A percentile compares a stretch with the other conserved stretches of the same genome.
Evolutionary conservation across 2,329 filamentous ascomycete species (phyloP).

Genomic region (Trichoderma sp.): DNA sequence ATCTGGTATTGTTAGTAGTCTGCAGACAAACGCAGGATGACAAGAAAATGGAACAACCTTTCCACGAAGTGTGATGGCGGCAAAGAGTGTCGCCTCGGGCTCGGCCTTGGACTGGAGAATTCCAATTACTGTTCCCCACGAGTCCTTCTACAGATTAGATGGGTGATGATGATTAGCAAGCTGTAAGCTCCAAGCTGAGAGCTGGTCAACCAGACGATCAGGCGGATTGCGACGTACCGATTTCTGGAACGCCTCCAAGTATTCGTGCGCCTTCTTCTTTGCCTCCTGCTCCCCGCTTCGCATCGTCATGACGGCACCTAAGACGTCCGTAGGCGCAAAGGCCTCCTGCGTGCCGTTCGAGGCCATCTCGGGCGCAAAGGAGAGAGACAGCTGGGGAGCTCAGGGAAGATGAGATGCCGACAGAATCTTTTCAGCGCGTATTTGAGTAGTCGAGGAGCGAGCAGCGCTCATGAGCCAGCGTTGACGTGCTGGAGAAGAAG

Average conservation of each 20-base stretch:
- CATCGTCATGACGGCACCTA: slow-evolving; percentile 90
- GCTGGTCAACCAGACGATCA: not conserved
- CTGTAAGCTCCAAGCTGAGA: not conserved
- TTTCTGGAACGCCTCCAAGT: slow-evolving; percentile 94
- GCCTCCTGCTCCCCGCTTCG: slow-evolving; percentile 75
- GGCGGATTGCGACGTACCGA: slow-evolving; percentile 58
- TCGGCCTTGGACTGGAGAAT: slow-evolving; percentile 81
- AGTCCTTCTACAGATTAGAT: slow-evolving; percentile 64
- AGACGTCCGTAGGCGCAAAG: slow-evolving; percentile 72
- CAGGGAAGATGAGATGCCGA: slow-evolving; percentile 5
- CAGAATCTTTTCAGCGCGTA: slow-evolving; percentile 23
- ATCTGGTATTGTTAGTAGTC: slow-evolving; percentile 58
- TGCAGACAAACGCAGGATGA: not conserved
- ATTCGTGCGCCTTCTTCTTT: slow-evolving; percentile 89
- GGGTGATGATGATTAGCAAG: slow-evolving; percentile 20
- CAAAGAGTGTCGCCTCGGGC: slow-evolving; percentile 87
- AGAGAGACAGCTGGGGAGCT: not conserved
- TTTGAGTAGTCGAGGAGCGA: slow-evolving; percentile 23
- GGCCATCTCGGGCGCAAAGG: slow-evolving; percentile 56
- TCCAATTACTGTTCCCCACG: slow-evolving; percentile 84
- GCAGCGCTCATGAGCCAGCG: slow-evolving; percentile 29
- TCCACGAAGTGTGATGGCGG: slow-evolving; percentile 93
- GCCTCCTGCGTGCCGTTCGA: slow-evolving; percentile 62
- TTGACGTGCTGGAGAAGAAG: slow-evolving; percentile 3
- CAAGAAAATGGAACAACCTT: slow-evolving; percentile 61